Conservation (phyloP, 768 basidiomycete species). For the Suillus cothurnatus region DNA sequence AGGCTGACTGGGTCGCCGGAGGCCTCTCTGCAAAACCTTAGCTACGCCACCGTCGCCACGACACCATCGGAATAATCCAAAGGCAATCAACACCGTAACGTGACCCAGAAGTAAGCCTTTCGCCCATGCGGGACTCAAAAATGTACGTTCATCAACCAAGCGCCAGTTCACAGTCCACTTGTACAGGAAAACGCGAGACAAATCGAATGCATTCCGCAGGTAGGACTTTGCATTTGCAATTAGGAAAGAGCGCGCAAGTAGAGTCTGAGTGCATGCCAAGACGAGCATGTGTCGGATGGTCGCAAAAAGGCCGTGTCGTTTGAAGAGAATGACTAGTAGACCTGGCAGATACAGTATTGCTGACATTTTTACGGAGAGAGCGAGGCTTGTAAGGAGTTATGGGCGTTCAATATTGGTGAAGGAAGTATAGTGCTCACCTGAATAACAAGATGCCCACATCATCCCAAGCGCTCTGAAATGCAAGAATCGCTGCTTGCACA, state of each 20-base stretch:
- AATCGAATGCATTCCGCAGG: constrained; percentile 76
- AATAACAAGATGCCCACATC: constrained; percentile 67
- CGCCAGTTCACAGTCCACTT: constrained; percentile 99
- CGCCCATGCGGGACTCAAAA: constrained; percentile 67
- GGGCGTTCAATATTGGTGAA: background rate
- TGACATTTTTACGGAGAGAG: constrained; percentile 95
- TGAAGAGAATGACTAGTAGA: constrained; percentile 79
- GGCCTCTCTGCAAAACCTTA: constrained; percentile 53
- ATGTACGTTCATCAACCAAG: constrained; percentile 75
- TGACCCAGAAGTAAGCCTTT: constrained; percentile 68
- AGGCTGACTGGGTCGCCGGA: constrained; percentile 52
- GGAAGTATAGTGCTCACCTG: constrained; percentile 53
- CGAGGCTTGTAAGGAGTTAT: constrained; percentile 30
- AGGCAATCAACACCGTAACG: constrained; percentile 54
- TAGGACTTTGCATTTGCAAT: constrained; percentile 63
- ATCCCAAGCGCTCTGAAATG: constrained; percentile 62
- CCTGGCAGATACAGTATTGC: constrained; percentile 89
- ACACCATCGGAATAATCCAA: constrained; percentile 81
- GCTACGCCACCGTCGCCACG: constrained; percentile 66
- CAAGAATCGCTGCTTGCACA: constrained; percentile 66
- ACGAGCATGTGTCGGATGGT: constrained; percentile 52
- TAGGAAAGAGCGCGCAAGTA: constrained; percentile 75
- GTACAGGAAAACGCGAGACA: constrained; percentile 87
- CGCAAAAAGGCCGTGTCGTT: constrained; percentile 58
- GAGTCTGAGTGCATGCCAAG: constrained; percentile 46